These are phyloP conservation scores for Syncephalastrum racemosum DNA, from an alignment of 371 early-diverging fungal genomes.

Conservation along the genomic window DNA sequence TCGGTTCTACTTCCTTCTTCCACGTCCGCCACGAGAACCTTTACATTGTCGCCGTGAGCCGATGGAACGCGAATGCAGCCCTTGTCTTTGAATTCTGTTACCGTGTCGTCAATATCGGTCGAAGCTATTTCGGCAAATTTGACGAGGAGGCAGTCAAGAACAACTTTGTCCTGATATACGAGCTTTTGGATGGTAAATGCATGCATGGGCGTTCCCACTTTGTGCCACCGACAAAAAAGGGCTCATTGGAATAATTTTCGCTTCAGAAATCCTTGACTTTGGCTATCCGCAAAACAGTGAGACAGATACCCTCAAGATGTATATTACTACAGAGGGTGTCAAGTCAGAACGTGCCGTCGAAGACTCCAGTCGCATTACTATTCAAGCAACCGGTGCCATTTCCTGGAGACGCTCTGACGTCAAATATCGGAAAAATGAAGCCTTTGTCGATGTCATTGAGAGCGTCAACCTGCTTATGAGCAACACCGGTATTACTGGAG, in stretches of 20 bases:
- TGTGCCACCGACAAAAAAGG: neutral
- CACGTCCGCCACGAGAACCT: conserved; percentile 90
- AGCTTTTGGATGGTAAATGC: conserved; percentile 81
- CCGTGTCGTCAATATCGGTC: conserved; percentile 72
- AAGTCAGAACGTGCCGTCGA: conserved; percentile 76
- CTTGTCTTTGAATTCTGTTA: conserved; percentile 86
- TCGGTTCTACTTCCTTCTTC: conserved; percentile 86
- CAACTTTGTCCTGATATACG: conserved; percentile 90
- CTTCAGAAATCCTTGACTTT: conserved; percentile 85
- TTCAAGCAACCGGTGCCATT: conserved; percentile 90
- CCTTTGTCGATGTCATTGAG: conserved; percentile 89
- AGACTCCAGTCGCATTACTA: conserved; percentile 81
- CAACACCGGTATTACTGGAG: conserved; percentile 53
- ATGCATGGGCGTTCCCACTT: neutral
- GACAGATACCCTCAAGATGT: conserved; percentile 84
- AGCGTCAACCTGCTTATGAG: conserved; percentile 84
- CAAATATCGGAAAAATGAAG: conserved; percentile 89
- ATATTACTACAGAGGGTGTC: conserved; percentile 86
- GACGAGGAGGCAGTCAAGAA: conserved; percentile 90
- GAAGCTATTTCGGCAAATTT: conserved; percentile 84
- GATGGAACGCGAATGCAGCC: conserved; percentile 83
- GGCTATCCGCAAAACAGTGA: conserved; percentile 93
- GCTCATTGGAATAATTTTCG: neutral
- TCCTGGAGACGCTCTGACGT: conserved; percentile 89
- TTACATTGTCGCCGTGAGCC: conserved; percentile 84